These are phyloP conservation scores for Tricholoma flavovirens DNA, from an alignment of 768 basidiomycete species.

Conservation along the genomic window DNA sequence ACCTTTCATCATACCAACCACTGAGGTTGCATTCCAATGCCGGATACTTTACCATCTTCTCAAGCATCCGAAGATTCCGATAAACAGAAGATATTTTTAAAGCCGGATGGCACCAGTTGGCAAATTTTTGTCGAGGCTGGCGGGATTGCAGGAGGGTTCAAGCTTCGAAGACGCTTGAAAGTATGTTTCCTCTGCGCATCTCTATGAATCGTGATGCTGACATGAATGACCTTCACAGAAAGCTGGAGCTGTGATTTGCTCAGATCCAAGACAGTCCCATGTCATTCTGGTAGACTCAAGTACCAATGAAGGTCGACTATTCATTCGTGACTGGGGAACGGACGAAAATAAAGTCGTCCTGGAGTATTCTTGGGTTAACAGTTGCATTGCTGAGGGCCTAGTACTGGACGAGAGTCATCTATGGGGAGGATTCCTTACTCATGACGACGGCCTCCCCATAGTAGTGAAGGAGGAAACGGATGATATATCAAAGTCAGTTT, in stretches of 20 bases:
- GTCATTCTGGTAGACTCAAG: conserved; percentile 56
- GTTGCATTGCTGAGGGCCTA: conserved; percentile 36
- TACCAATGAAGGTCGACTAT: conserved; percentile 45
- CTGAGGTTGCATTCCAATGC: background rate
- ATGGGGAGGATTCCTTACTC: conserved; percentile 45
- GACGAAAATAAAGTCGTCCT: conserved; percentile 50
- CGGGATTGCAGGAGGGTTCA: conserved; percentile 43
- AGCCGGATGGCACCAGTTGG: conserved; percentile 36
- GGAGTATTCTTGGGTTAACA: conserved; percentile 46
- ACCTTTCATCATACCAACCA: too few species aligned
- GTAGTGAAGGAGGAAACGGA: conserved; percentile 34
- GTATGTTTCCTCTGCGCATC: conserved; percentile 25
- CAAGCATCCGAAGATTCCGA: background rate
- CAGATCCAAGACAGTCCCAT: conserved; percentile 44
- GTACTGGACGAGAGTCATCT: conserved; percentile 42
- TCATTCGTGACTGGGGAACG: conserved; percentile 53
- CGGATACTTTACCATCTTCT: background rate
- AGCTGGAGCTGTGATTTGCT: conserved; percentile 49
- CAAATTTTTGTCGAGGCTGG: conserved; percentile 55
- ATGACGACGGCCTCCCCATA: conserved; percentile 35
- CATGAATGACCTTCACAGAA: conserved; percentile 30
- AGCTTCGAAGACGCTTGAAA: conserved; percentile 44
- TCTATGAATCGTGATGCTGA: background rate
- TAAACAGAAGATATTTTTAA: conserved; percentile 23
- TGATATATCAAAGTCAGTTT: conserved; percentile 41